These are phyloP conservation scores for Phytophthora citricola DNA, from an alignment of 352 stramenopile genomes.

Conservation along the genomic window DNA sequence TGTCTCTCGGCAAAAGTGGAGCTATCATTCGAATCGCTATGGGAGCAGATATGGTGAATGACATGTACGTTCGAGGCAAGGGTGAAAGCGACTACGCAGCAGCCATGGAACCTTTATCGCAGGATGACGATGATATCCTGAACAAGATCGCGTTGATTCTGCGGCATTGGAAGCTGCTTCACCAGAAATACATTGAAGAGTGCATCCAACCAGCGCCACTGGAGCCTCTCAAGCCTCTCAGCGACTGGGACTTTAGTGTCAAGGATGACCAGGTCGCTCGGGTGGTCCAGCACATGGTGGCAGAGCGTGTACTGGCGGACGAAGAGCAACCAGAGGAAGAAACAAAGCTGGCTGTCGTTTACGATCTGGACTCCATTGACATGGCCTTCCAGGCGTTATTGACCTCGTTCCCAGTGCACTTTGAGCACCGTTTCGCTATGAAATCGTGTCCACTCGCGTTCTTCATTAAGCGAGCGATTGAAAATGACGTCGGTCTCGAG, in stretches of 20 bases:
- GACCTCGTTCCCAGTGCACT: conserved; percentile 85
- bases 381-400: conserved; percentile 82
- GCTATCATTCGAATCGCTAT: conserved; percentile 87
- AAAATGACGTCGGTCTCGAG: conserved; percentile 80
- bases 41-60: conserved; percentile 89
- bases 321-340: conserved; percentile 42
- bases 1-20: conserved; percentile 74
- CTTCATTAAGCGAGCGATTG: conserved; percentile 80
- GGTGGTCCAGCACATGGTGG: conserved; percentile 67
- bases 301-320: conserved; percentile 46
- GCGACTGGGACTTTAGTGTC: conserved; percentile 80
- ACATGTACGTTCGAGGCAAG: conserved; percentile 53
- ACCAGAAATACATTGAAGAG: conserved; percentile 68
- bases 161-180: conserved; percentile 69
- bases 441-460: conserved; percentile 91
- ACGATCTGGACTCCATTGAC: conserved; percentile 88
- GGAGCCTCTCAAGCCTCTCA: conserved; percentile 60
- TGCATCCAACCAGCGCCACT: conserved; percentile 40
- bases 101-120: conserved; percentile 50
- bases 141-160: conserved; percentile 78
- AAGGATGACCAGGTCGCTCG: conserved; percentile 69
- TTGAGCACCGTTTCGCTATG: conserved; percentile 90
- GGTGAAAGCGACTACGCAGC: conserved; percentile 36
- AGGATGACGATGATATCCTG: conserved; percentile 65
- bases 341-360: conserved; percentile 77